phyloP scores from a whole-genome alignment of 768 basidiomycete genomes.

The Suillus subluteus region DNA sequence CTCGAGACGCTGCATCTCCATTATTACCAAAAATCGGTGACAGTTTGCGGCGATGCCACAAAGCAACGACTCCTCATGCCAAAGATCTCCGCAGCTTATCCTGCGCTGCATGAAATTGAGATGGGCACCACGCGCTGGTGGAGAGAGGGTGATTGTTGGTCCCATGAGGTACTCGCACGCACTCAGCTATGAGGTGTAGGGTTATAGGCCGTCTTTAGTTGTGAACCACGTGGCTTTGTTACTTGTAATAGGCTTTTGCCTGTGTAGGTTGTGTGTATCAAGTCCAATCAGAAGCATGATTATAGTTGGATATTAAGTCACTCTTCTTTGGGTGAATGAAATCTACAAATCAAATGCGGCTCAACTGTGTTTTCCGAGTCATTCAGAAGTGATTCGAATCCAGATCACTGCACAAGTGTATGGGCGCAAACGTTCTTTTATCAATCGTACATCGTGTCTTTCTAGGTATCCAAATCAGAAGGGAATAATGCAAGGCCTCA shows the following conservation, averaged over 20 bases:
- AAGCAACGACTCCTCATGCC: neutral
- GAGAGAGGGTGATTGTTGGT: neutral
- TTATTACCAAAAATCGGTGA: neutral
- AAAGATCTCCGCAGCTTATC: neutral
- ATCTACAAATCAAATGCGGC: neutral
- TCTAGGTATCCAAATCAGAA: neutral
- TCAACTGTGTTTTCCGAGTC: neutral
- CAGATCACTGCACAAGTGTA: neutral
- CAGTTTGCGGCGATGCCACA: neutral
- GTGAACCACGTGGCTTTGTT: neutral
- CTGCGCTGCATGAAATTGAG: constrained; percentile 1
- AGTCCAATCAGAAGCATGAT: neutral
- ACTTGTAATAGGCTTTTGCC: neutral
- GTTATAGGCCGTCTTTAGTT: neutral
- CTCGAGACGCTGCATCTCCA: neutral
- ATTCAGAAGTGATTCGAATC: neutral
- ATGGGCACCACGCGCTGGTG: constrained; percentile 2
- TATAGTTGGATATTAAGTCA: neutral
- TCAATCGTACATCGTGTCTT: neutral
- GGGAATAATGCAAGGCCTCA: neutral
- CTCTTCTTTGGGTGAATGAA: neutral
- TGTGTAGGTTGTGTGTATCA: too few species aligned
- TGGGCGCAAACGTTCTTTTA: neutral
- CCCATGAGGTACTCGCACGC: neutral
- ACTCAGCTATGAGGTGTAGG: neutral